Conservation (phyloP, 192 early-diverging fungal species). For the Fimicolochytrium jonesii region DNA sequence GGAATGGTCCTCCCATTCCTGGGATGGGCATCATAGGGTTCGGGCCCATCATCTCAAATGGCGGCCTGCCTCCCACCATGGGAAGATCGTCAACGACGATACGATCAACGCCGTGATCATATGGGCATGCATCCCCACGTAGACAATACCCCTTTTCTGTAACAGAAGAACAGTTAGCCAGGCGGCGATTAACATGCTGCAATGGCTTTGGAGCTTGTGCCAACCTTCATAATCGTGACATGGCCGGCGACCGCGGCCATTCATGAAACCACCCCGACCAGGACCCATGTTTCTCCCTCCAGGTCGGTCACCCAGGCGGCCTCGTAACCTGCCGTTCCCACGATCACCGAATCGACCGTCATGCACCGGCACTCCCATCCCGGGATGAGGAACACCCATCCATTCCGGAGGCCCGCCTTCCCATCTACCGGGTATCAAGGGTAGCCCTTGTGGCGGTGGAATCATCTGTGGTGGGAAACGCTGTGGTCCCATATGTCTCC, state of each 20-base stretch:
- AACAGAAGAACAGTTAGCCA: conserved; percentile 6
- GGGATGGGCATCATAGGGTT: conserved; percentile 26
- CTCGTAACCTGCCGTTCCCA: neutral
- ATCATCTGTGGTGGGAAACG: no score
- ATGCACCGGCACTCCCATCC: neutral
- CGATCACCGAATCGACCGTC: no score
- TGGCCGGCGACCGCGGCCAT: conserved; percentile 36
- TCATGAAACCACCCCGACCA: conserved; percentile 38
- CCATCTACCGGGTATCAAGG: no score
- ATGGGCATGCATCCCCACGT: conserved; percentile 76
- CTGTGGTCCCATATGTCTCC: neutral
- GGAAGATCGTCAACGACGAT: conserved; percentile 59
- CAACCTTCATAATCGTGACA: conserved; percentile 82
- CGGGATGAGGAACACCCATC: neutral
- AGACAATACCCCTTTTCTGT: conserved; percentile 76
- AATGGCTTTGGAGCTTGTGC: no score
- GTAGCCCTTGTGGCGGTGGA: no score
- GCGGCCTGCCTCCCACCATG: conserved; percentile 24
- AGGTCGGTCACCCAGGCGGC: neutral
- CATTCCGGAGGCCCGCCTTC: neutral
- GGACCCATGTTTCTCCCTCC: conserved; percentile 7
- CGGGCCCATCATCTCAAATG: conserved; percentile 25
- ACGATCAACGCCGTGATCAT: conserved; percentile 67
- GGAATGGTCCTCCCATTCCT: conserved; percentile 17
- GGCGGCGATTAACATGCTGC: neutral